Conservation (phyloP, 2,329 filamentous ascomycete genomes). For the Claviceps spartinae region DNA sequence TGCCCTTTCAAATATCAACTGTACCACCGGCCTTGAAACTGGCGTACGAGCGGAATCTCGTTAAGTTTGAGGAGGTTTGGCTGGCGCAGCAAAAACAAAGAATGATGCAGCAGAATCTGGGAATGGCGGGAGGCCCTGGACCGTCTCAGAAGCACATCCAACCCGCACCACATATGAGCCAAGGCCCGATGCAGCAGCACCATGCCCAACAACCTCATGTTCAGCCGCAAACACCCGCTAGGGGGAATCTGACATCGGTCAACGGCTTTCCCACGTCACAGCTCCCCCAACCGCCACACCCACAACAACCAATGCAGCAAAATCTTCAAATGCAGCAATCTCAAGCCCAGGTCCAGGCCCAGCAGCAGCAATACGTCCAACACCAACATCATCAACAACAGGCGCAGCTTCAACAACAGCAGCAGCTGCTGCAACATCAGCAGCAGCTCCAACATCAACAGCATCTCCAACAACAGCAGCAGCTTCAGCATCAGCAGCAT, state of each 20-base stretch:
- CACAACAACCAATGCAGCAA: slow-evolving; percentile 6
- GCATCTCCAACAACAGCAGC: neutral
- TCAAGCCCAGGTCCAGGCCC: slow-evolving; percentile 5
- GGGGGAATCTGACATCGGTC: slow-evolving; percentile 23
- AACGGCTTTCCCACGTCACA: slow-evolving; percentile 26
- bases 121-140: slow-evolving; percentile 7
- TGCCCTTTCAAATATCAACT: slow-evolving; percentile 49
- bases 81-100: slow-evolving; percentile 40
- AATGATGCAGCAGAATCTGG: slow-evolving; percentile 32
- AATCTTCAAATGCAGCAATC: slow-evolving; percentile 15
- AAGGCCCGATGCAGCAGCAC: slow-evolving; percentile 21
- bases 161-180: slow-evolving; percentile 22
- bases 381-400: too few species aligned
- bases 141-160: slow-evolving; percentile 24
- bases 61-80: slow-evolving; percentile 63
- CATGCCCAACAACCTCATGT: slow-evolving; percentile 20
- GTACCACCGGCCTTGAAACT: slow-evolving; percentile 57
- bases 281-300: slow-evolving; percentile 12
- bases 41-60: slow-evolving; percentile 63
- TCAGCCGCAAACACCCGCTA: slow-evolving; percentile 26
- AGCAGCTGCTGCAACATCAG: slow-evolving; percentile 3
- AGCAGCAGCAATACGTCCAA: neutral
- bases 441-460: slow-evolving; percentile 4
- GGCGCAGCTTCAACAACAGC: too few species aligned
- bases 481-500: neutral